A percentile compares a stretch with the other conserved stretches of the same genome.
phyloP scores from a whole-genome alignment of 2,329 filamentous ascomycete species.

The Xylaria polymorpha region DNA sequence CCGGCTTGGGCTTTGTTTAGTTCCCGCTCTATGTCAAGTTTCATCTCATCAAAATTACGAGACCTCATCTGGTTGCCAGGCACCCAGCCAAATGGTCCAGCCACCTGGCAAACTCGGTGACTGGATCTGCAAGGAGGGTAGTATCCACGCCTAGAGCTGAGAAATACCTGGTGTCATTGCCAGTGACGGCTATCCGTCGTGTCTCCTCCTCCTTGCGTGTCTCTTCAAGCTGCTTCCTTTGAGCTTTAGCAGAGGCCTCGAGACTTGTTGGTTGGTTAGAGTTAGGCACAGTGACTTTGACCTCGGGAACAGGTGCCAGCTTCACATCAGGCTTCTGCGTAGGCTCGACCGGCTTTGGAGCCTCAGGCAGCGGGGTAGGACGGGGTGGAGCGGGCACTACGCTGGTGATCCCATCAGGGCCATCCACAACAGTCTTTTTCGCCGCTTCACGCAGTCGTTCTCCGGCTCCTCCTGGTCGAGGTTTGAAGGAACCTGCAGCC shows the following conservation, averaged over 20 bases:
- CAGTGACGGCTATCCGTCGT: slow-evolving; percentile 71
- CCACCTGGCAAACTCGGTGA: slow-evolving; percentile 83
- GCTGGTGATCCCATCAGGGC: slow-evolving; percentile 88
- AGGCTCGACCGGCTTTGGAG: slow-evolving; percentile 49
- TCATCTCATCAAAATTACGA: slow-evolving; percentile 82
- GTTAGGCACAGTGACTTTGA: slow-evolving; percentile 67
- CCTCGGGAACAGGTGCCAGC: slow-evolving; percentile 62
- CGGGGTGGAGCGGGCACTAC: slow-evolving; percentile 83
- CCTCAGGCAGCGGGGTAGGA: slow-evolving; percentile 55
- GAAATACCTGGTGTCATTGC: slow-evolving; percentile 83
- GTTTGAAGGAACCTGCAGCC: slow-evolving; percentile 81
- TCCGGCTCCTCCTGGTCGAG: slow-evolving; percentile 85
- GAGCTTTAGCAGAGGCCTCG: slow-evolving; percentile 52
- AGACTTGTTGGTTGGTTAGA: slow-evolving; percentile 56
- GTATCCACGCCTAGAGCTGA: slow-evolving; percentile 82
- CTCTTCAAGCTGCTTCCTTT: slow-evolving; percentile 48
- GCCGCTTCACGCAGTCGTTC: slow-evolving; percentile 76
- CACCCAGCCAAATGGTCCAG: slow-evolving; percentile 88
- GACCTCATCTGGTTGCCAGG: slow-evolving; percentile 78
- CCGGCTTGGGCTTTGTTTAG: slow-evolving; percentile 91
- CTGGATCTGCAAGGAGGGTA: slow-evolving; percentile 77
- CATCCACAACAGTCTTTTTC: slow-evolving; percentile 68
- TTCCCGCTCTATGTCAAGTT: slow-evolving; percentile 85
- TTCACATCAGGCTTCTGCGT: slow-evolving; percentile 52
- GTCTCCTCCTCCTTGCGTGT: slow-evolving; percentile 59